Percentiles rank a stretch among this genome's conserved stretches.
These are phyloP conservation scores for Colletotrichum godetiae DNA, from an alignment of 2,329 filamentous ascomycete genomes.

Conservation along the genomic window DNA sequence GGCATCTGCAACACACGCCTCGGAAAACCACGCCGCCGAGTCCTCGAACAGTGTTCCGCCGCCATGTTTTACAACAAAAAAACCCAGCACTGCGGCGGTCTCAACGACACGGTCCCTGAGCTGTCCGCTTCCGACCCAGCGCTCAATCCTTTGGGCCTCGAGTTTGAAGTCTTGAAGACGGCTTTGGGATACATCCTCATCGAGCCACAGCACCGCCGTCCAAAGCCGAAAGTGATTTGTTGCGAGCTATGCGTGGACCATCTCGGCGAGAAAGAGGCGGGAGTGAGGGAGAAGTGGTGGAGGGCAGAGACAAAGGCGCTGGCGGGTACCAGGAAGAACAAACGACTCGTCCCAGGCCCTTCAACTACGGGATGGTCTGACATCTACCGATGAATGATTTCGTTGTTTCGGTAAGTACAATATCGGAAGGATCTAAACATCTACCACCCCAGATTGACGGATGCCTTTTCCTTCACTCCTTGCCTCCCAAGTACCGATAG, in stretches of 20 bases:
- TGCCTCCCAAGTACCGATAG: conserved; percentile 75
- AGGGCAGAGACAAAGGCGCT: neutral
- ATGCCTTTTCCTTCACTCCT: conserved; percentile 48
- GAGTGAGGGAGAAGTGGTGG: conserved; percentile 15
- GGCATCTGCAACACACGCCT: conserved; percentile 18
- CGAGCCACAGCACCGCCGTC: neutral
- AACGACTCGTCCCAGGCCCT: neutral
- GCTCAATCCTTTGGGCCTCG: conserved; percentile 15
- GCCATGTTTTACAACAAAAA: neutral
- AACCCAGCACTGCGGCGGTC: conserved; percentile 7
- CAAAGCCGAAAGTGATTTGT: neutral
- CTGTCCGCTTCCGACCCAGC: conserved; percentile 4
- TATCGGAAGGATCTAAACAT: neutral
- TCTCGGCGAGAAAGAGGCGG: conserved; percentile 9
- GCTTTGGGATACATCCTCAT: conserved; percentile 10
- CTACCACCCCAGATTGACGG: neutral
- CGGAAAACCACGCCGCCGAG: conserved; percentile 5
- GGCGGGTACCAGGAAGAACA: neutral
- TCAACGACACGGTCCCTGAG: neutral
- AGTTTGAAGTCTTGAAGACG: conserved; percentile 15
- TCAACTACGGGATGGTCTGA: conserved; percentile 18
- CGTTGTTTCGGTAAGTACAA: neutral
- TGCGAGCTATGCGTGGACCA: conserved; percentile 28
- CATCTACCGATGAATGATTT: conserved; percentile 4
- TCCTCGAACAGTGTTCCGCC: conserved; percentile 10